phyloP scores from a whole-genome alignment of 192 early-diverging fungal species.

The Diversispora epigaea region DNA sequence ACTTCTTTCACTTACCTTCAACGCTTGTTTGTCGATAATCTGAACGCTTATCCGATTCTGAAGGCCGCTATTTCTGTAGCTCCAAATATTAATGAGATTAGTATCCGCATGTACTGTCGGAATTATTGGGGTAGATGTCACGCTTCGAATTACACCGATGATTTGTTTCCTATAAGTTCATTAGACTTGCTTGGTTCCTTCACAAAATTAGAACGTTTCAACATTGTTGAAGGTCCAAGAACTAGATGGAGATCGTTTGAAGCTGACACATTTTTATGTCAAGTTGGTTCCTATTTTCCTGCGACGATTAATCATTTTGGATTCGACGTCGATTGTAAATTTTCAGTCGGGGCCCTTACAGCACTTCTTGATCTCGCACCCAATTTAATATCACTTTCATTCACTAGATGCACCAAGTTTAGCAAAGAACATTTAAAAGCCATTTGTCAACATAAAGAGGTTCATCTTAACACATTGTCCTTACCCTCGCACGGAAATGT shows the following conservation, averaged over 20 bases:
- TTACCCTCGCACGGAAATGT: neutral
- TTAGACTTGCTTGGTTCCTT: neutral
- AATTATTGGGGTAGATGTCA: neutral
- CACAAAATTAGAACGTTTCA: slow-evolving; percentile 5
- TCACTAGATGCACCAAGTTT: neutral
- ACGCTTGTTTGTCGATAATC: neutral
- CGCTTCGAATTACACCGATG: neutral
- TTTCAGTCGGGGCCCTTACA: neutral
- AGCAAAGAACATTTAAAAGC: neutral
- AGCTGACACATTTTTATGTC: neutral
- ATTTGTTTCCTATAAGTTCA: neutral
- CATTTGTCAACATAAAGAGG: neutral
- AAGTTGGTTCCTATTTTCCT: neutral
- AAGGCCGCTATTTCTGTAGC: neutral
- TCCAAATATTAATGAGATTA: neutral
- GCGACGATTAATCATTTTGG: neutral
- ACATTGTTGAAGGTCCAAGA: neutral
- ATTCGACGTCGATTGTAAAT: neutral
- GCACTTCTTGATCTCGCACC: neutral
- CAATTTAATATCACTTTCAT: neutral
- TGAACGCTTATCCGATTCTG: neutral
- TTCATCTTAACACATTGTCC: neutral
- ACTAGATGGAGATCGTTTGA: neutral
- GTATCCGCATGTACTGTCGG: neutral
- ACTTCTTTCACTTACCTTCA: neutral